A percentile compares a stretch with the other conserved stretches of the same genome.
Conservation (phyloP, 2,329 filamentous ascomycete species). For the Aspergillus unguis region DNA sequence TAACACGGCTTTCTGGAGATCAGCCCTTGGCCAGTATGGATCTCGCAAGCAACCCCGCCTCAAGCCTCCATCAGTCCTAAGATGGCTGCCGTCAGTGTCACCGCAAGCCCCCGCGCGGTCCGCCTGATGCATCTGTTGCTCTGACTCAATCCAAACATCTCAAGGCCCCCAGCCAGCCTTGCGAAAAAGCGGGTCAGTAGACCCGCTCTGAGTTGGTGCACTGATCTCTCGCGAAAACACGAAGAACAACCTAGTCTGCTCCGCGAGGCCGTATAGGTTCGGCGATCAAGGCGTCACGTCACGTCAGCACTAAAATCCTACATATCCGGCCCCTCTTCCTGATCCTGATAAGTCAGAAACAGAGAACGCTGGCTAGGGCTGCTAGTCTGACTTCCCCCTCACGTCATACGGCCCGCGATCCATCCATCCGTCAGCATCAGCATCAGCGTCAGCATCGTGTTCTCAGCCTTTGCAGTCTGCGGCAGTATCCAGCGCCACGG, state of each 20-base stretch:
- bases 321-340: not conserved
- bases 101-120: not conserved
- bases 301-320: constrained; percentile 6
- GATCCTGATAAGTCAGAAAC: not conserved
- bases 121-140: not conserved
- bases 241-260: not conserved
- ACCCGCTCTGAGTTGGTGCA: not conserved
- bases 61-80: too few relatives aligned
- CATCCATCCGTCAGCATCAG: not conserved
- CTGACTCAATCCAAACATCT: too few relatives aligned
- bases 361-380: not conserved
- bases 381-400: not conserved
- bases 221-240: not conserved
- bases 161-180: too few relatives aligned
- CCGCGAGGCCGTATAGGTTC: too few relatives aligned
- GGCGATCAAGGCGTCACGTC: not conserved
- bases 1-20: too few relatives aligned
- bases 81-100: not conserved
- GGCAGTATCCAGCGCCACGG: not conserved
- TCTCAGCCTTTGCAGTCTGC: not conserved
- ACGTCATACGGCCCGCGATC: constrained; percentile 5
- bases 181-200: not conserved
- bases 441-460: not conserved
- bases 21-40: too few relatives aligned
- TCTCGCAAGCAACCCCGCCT: too few relatives aligned